Base-by-base conservation (phyloP, 73 alveolate genomes). In the Effrenium voratum region DNA sequence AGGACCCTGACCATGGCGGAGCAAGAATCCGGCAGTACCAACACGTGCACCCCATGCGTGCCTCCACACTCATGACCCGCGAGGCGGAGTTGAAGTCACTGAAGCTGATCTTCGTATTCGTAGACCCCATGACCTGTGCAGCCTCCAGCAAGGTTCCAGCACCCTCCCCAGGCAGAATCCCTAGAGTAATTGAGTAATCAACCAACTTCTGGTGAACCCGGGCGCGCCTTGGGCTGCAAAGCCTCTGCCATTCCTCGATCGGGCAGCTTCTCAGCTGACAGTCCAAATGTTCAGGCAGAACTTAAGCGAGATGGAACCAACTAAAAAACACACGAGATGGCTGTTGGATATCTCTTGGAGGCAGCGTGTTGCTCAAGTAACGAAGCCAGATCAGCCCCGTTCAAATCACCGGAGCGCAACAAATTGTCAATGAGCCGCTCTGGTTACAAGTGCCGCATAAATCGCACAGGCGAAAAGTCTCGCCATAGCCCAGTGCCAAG, bases 21-120 rank as follows among this genome's bases (percentile, higher is more conserved):
- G 38, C 32, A 36, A 72, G 38, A 72, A 34, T n/a, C 82, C 0
- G 49, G 50, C 45, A 72, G 72, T 57, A 57, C 3, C 16, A 2
- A 57, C 1, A 57, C 28, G 72, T 1, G 28, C 72, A 57, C 72
- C 16, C 30, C 44, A 36, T 13, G 12, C 30, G 47, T 50, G 47
- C 95, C 95, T 87, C 84, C 70, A 87, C 68, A 19, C 82, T 63
- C 95, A 87, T 87, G 43, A 63, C 59, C 57, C 93, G 93, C 40
- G 59, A 1, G 47, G 59, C 8, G 49, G 47, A 41, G 52, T 45
- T 40, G 73, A 46, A 26, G 46, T 60, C 85, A 44, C 63, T 46
- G 57, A 87, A 87, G 83, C 84, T 87, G 50, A 87, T 87, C 83
- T 41, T 87, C 57, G 72, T 87, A 72, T 24, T 8, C 70, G 95